These are phyloP conservation scores for Talaromyces rugulosus DNA, from an alignment of 2,329 filamentous ascomycete genomes.

Conservation along the genomic window DNA sequence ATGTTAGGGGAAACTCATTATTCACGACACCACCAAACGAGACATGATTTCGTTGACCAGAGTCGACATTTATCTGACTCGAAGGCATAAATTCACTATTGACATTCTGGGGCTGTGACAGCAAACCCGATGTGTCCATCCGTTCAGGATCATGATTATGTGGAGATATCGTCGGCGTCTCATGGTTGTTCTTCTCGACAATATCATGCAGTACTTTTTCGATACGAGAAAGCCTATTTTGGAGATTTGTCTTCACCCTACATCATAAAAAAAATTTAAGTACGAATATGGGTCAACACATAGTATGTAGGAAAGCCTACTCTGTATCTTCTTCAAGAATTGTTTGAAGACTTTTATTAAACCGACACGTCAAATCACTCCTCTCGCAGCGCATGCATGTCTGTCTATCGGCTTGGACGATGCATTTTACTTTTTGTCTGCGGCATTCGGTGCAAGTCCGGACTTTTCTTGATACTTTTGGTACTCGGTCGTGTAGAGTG, in stretches of 20 bases:
- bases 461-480: not conserved
- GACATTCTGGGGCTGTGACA: not conserved
- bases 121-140: not conserved
- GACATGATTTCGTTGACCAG: too few relatives aligned
- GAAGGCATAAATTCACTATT: too few relatives aligned
- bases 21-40: too few relatives aligned
- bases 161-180: not conserved
- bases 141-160: not conserved
- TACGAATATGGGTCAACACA: not conserved
- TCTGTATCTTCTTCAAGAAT: slow-evolving; percentile 1
- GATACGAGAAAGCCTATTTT: not conserved
- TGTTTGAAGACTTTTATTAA: not conserved
- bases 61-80: too few relatives aligned
- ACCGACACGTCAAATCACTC: not conserved
- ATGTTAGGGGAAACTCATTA: too few relatives aligned
- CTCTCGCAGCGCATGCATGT: not conserved
- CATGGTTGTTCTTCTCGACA: not conserved
- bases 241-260: not conserved
- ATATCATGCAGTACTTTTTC: not conserved
- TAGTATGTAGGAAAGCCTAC: not conserved
- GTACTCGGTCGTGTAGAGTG: not conserved
- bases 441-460: not conserved
- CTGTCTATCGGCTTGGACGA: not conserved
- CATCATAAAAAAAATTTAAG: too few relatives aligned
- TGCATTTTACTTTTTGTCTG: not conserved